A percentile compares a stretch with the other conserved stretches of the same genome.
These are phyloP conservation scores for Inga laurina DNA, from an alignment of 306 rosid species.

Conservation along the genomic window DNA sequence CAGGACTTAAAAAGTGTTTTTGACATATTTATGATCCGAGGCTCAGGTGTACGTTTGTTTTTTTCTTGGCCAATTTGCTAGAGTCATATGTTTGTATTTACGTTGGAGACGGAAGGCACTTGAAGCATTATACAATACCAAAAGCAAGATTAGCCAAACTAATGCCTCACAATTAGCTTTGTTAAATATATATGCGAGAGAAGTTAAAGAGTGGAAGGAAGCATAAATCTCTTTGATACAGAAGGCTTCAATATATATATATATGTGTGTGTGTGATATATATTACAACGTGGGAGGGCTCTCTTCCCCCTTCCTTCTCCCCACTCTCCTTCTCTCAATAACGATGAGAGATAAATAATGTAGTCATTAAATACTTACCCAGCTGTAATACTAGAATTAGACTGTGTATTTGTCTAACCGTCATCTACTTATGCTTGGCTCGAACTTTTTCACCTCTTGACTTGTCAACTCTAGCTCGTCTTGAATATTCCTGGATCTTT, in stretches of 20 bases:
- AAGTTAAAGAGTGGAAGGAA: constrained; percentile 11
- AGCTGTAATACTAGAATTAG: neutral
- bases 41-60: neutral
- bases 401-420: constrained; percentile 8
- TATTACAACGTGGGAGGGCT: constrained; percentile 14
- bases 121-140: neutral
- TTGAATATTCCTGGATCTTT: constrained; percentile 73
- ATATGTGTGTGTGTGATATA: neutral
- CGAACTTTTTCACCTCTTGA: constrained; percentile 35
- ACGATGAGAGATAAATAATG: constrained; percentile 2
- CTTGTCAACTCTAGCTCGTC: constrained; percentile 57
- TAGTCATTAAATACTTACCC: constrained; percentile 21
- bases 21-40: neutral
- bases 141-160: neutral
- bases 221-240: constrained; percentile 18
- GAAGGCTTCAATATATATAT: constrained; percentile 26
- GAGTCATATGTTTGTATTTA: neutral
- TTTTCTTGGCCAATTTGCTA: neutral
- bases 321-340: neutral
- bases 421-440: constrained; percentile 26
- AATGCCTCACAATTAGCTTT: constrained; percentile 1
- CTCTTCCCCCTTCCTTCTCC: neutral
- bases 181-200: constrained; percentile 3
- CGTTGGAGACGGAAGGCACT: neutral
- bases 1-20: too few species aligned